Conservation (phyloP, 2,329 filamentous ascomycete species). For the Paraconiothyrium sp. region DNA sequence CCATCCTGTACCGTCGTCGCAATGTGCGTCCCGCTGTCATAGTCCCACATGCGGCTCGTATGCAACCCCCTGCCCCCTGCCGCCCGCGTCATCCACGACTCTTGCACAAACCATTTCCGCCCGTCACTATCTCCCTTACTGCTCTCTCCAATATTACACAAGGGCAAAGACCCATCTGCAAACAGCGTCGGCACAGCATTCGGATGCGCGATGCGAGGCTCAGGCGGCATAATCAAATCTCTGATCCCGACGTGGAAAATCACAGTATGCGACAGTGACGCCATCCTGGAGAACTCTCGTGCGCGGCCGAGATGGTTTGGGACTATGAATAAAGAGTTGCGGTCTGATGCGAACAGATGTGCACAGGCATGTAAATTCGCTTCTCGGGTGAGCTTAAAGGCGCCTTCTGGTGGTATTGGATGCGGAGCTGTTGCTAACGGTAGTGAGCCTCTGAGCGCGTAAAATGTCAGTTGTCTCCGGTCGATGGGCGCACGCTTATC, state of each 20-base stretch:
- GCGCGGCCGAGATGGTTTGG: slow-evolving; percentile 53
- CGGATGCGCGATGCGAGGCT: slow-evolving; percentile 33
- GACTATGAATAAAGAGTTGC: slow-evolving; percentile 64
- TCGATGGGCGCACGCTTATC: slow-evolving; percentile 46
- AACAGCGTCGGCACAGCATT: slow-evolving; percentile 38
- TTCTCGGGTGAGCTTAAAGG: slow-evolving; percentile 25
- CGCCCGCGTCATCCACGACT: slow-evolving; percentile 37
- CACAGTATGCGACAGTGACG: slow-evolving; percentile 43
- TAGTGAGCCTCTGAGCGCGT: slow-evolving; percentile 46
- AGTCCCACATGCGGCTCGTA: slow-evolving; percentile 43
- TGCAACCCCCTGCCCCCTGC: slow-evolving; percentile 38
- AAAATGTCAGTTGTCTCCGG: slow-evolving; percentile 45
- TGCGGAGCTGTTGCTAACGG: slow-evolving; percentile 37
- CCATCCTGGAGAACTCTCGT: slow-evolving; percentile 41
- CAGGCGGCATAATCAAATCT: slow-evolving; percentile 36
- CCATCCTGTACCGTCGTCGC: slow-evolving; percentile 48
- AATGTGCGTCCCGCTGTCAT: slow-evolving; percentile 39
- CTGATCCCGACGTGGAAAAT: slow-evolving; percentile 44
- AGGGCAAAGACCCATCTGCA: slow-evolving; percentile 30
- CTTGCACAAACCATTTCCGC: slow-evolving; percentile 46
- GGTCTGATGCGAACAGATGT: slow-evolving; percentile 66
- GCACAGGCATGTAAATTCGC: slow-evolving; percentile 66
- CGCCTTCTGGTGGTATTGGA: slow-evolving; percentile 19
- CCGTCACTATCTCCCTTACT: slow-evolving; percentile 32
- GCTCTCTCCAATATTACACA: slow-evolving; percentile 33